phyloP scores from a whole-genome alignment of 1,284 basidiomycete species.

The Boletellus dicymbophilus region DNA sequence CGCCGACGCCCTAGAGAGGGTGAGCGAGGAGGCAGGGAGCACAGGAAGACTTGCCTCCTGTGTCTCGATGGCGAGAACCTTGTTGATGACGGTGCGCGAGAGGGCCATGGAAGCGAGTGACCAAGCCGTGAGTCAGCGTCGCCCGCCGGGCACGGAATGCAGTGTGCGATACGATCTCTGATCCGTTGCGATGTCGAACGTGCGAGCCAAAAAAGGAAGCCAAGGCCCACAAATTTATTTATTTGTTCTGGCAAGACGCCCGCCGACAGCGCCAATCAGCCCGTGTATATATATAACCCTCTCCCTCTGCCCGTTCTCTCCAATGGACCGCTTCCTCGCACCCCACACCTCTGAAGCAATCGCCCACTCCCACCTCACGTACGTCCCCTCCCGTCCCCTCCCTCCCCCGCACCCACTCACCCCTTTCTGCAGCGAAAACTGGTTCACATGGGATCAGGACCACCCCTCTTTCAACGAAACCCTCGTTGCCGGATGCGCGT shows the following conservation, averaged over 20 bases:
- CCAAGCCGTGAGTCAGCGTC: background rate
- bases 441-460: slow-evolving; percentile 65
- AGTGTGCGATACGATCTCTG: background rate
- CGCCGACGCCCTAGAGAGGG: slow-evolving; percentile 73
- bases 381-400: slow-evolving; percentile 27
- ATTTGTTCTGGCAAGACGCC: slow-evolving; percentile 11
- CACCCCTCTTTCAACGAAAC: slow-evolving; percentile 71
- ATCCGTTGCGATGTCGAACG: slow-evolving; percentile 18
- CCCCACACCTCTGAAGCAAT: slow-evolving; percentile 72
- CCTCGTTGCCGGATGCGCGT: slow-evolving; percentile 68
- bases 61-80: slow-evolving; percentile 79
- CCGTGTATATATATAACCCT: background rate
- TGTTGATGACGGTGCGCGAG: slow-evolving; percentile 75
- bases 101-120: slow-evolving; percentile 24
- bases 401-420: slow-evolving; percentile 5
- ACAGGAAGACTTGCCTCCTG: slow-evolving; percentile 61
- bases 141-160: too few species aligned
- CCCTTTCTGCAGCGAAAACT: slow-evolving; percentile 55
- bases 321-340: slow-evolving; percentile 69
- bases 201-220: slow-evolving; percentile 19
- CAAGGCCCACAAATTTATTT: background rate
- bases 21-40: background rate
- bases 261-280: slow-evolving; percentile 22
- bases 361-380: slow-evolving; percentile 71
- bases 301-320: slow-evolving; percentile 1